Conservation (phyloP, 2,329 filamentous ascomycete species). For the Penicillium sp. region DNA sequence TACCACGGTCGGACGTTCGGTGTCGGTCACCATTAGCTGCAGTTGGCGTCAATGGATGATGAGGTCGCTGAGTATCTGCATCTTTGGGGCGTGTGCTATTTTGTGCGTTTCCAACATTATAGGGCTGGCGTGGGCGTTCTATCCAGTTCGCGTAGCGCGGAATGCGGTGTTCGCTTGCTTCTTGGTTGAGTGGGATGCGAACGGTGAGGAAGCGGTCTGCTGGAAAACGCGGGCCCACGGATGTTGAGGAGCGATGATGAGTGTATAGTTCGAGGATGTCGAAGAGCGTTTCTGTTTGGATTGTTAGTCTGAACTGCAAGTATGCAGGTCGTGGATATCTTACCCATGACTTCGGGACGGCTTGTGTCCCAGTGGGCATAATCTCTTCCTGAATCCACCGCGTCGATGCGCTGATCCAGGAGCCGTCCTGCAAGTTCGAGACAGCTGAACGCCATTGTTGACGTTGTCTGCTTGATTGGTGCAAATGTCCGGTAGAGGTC, state of each 20-base stretch:
- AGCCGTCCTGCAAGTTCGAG: slow-evolving; percentile 77
- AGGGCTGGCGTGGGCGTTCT: slow-evolving; percentile 28
- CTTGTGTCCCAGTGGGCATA: slow-evolving; percentile 52
- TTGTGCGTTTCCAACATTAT: neutral
- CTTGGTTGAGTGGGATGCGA: slow-evolving; percentile 81
- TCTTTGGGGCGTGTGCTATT: slow-evolving; percentile 18
- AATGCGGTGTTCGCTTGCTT: slow-evolving; percentile 63
- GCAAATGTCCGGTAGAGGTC: slow-evolving; percentile 93
- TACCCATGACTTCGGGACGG: slow-evolving; percentile 50
- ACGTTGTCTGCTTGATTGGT: slow-evolving; percentile 82
- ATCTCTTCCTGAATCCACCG: slow-evolving; percentile 47
- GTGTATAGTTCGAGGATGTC: slow-evolving; percentile 92
- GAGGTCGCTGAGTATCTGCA: slow-evolving; percentile 1
- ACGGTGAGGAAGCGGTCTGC: slow-evolving; percentile 79
- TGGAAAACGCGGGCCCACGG: slow-evolving; percentile 69
- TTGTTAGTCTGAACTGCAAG: neutral
- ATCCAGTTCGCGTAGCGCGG: slow-evolving; percentile 63
- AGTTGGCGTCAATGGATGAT: slow-evolving; percentile 46
- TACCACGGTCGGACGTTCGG: slow-evolving; percentile 45
- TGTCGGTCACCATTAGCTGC: slow-evolving; percentile 46
- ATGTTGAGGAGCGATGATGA: slow-evolving; percentile 72
- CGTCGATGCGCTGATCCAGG: slow-evolving; percentile 55
- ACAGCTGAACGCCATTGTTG: slow-evolving; percentile 79
- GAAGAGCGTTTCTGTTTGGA: slow-evolving; percentile 68
- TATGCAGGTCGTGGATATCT: slow-evolving; percentile 44